phyloP scores from a whole-genome alignment of 2,329 filamentous ascomycete genomes.

The Periglandula ipomoeae region DNA sequence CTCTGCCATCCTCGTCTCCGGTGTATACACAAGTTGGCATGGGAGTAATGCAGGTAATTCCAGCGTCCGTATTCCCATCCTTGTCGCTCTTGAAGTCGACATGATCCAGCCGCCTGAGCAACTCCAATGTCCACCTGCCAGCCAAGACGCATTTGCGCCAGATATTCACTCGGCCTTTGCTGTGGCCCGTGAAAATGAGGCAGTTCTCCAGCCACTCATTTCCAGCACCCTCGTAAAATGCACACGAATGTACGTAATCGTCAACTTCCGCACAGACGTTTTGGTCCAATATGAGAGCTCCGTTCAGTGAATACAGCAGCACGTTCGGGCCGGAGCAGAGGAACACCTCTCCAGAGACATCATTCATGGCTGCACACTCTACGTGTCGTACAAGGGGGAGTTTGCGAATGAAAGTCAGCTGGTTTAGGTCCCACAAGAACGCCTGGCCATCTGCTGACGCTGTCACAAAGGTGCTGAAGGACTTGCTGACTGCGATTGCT shows the following conservation, averaged over 20 bases:
- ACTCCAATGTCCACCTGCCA: conserved; percentile 65
- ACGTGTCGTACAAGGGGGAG: conserved; percentile 49
- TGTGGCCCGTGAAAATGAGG: conserved; percentile 83
- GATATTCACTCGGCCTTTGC: conserved; percentile 73
- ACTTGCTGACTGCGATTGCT: conserved; percentile 73
- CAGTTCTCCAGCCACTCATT: conserved; percentile 88
- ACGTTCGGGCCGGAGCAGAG: conserved; percentile 70
- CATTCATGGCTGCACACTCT: conserved; percentile 79
- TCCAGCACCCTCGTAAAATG: conserved; percentile 84
- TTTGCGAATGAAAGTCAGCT: conserved; percentile 74
- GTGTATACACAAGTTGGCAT: conserved; percentile 82
- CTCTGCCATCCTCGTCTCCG: conserved; percentile 84
- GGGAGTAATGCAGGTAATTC: conserved; percentile 78
- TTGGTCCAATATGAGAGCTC: conserved; percentile 71
- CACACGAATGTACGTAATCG: conserved; percentile 71
- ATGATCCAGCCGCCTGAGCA: conserved; percentile 77
- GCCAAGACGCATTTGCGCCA: conserved; percentile 48
- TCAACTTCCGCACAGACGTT: conserved; percentile 63
- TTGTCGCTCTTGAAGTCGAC: conserved; percentile 56
- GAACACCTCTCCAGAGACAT: conserved; percentile 82
- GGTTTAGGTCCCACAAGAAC: conserved; percentile 90
- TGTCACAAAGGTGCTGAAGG: conserved; percentile 81
- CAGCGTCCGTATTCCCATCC: conserved; percentile 50
- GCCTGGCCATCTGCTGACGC: conserved; percentile 74
- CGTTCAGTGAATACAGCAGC: conserved; percentile 79